Evolutionary conservation across 73 alveolate species (phyloP).

Genomic region (Effrenium voratum): DNA sequence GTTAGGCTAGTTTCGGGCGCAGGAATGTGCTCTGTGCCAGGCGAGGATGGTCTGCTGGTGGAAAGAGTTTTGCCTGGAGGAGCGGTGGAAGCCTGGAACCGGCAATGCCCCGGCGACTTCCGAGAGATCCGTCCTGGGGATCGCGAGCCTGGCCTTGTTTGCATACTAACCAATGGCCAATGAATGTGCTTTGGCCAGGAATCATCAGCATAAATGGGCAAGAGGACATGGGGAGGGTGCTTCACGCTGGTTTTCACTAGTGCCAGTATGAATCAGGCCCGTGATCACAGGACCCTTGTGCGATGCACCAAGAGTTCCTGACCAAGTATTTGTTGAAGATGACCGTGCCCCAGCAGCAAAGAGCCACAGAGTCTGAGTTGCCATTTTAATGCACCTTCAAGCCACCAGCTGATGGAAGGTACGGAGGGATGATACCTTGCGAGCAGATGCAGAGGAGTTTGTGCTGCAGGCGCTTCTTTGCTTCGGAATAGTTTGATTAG

Average conservation of each 20-base stretch:
- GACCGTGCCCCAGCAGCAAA: conserved; percentile 59
- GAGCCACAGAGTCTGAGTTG: too few relatives aligned
- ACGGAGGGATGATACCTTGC: background rate
- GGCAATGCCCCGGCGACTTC: conserved; percentile 77
- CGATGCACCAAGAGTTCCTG: conserved; percentile 30
- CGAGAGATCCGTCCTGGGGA: conserved; percentile 87
- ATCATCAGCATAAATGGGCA: conserved; percentile 74
- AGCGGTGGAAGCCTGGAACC: conserved; percentile 88
- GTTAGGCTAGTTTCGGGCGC: background rate
- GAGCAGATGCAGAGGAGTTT: conserved; percentile 13
- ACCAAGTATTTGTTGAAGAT: conserved; percentile 29
- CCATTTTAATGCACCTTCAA: too few relatives aligned
- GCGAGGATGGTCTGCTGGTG: conserved; percentile 68
- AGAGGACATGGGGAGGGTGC: background rate
- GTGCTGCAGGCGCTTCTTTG: conserved; percentile 11
- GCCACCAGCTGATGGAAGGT: background rate
- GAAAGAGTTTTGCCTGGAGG: conserved; percentile 77
- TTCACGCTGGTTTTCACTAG: too few relatives aligned
- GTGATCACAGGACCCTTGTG: conserved; percentile 23
- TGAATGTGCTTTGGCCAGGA: conserved; percentile 17
- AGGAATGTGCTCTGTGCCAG: background rate
- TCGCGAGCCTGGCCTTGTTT: background rate
- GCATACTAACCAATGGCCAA: too few relatives aligned
- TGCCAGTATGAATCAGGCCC: too few relatives aligned
- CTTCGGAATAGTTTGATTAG: too few relatives aligned